These are phyloP conservation scores for Apophysomyces variabilis DNA, from an alignment of 371 early-diverging fungal species.

Conservation along the genomic window DNA sequence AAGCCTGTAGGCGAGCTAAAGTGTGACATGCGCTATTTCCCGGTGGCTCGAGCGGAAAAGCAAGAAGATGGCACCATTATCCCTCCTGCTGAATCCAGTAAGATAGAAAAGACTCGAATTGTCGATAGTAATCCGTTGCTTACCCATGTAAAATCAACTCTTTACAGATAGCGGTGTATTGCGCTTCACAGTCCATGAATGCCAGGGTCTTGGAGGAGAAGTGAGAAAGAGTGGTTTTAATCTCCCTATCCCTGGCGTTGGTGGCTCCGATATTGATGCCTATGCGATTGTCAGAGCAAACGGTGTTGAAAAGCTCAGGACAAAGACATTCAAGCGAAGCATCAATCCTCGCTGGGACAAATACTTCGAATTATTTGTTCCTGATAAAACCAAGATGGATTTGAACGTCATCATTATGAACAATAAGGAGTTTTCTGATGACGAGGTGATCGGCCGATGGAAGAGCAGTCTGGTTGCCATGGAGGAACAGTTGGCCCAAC, in stretches of 20 bases:
- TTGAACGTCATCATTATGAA: constrained; percentile 38
- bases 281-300: constrained; percentile 54
- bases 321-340: constrained; percentile 55
- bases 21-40: constrained; percentile 48
- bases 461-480: constrained; percentile 27
- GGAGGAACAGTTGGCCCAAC: constrained; percentile 37
- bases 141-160: background rate
- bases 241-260: constrained; percentile 42
- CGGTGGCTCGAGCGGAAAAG: constrained; percentile 41
- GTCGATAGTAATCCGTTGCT: no score
- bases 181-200: constrained; percentile 58
- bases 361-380: constrained; percentile 45
- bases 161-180: constrained; percentile 56
- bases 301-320: constrained; percentile 37
- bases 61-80: constrained; percentile 52
- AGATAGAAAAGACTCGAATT: constrained; percentile 12
- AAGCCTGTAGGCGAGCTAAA: constrained; percentile 53
- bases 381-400: constrained; percentile 46
- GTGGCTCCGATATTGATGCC: constrained; percentile 44
- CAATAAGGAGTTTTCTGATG: constrained; percentile 32
- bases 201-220: constrained; percentile 46
- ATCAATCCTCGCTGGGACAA: constrained; percentile 63
- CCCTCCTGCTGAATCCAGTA: constrained; percentile 52
- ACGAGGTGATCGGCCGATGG: constrained; percentile 41
- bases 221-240: constrained; percentile 38